Base-by-base conservation (phyloP, 2,329 filamentous ascomycete species). In the Mollisia scopiformis region DNA sequence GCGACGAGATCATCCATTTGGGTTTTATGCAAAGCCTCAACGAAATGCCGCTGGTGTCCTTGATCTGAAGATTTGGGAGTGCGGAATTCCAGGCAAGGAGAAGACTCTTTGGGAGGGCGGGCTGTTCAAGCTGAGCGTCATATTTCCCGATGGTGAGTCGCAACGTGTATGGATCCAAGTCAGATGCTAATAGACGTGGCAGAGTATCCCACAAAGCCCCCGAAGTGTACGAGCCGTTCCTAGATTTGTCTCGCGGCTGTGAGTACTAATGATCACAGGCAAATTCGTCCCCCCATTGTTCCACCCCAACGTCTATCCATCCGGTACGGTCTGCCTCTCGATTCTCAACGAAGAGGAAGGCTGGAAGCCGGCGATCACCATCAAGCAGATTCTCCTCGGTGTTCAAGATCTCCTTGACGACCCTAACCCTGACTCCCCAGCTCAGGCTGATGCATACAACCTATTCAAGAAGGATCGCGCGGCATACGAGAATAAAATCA, bases 101-200 rank as follows among this genome's bases (percentile, higher is more conserved):
- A 95, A 96, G 81, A 99, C 96, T 0, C 88, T 98, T 23, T 99
- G 95, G 95, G 93, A 96, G 73, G 93, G 93, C n/a, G 95, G 95
- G 1, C 80, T 97, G 11, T 98, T 98, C 81, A 99, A 98, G 81
- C 81, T 99, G 61, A 92, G 90, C 60, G 90, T 99, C 71, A 87
- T 85, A 11, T 99, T 99, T 71, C 95, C 96, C 0, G 95, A 99
- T 72, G 93, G 93, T 95, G 78, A 76, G 87, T 78, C 43, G 43
- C 35, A 35, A 27, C 33, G 30, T 13, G 16, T 25, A 14, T 33
- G 11, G 39, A 28, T 39, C 23, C n/a, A 5, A 51, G 30, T 11
- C 19, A 58, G 19, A 55, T 49, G 57, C 70, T 75, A 66, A 74
- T 49, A 27, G 35, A 57, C 23, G 55, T 50, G 66, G 66, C 71